Evolutionary conservation across 352 stramenopile species (phyloP), one percentile per base, ranked within the genome.

Genomic region (Phytophthora multivora): DNA sequence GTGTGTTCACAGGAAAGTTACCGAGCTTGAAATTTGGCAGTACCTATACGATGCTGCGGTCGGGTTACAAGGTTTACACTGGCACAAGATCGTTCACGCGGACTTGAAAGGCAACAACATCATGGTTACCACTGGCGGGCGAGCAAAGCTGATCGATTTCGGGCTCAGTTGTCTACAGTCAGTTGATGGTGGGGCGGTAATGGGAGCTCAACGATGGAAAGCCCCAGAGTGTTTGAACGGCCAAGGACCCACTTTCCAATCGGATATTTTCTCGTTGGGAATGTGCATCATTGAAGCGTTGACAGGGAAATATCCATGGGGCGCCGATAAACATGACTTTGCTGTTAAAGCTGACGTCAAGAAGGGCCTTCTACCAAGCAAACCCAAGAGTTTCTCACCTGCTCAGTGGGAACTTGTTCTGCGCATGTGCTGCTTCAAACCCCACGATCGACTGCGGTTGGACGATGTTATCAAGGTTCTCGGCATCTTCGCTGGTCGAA

Each of bases 191-290:
- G n/a, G n/a, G 3, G 49, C 7, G 18, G 16, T 6, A 12, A 9
- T 48, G 3, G 46, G 55, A n/a, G 55, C 46, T 1, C 38, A 23
- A 31, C 46, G 36, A 16, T 63, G 55, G 55, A 56, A 57, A 11
- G 45, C 45, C 2, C 46, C 55, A 1, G 45, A 57, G 11, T 57
- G 55, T 23, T 40, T 63, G 13, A 5, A 11, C 2, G 53, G 43
- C 4, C 13, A 4, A 10, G 9, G 15, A 4, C 55, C 25, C 7
- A 50, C 16, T 11, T 42, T 42, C 19, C 15, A 16, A 11, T 42
- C 36, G 4, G 36, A 42, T 23, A 9, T 42, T 8, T 42, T 23
- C 19, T 18, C 3, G 8, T 18, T 42, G 15, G 36, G 36, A 5
- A 42, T 21, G 36, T 42, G 36, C 15, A 42, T 23, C 36, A 42